Base-by-base conservation (phyloP, 768 basidiomycete genomes). In the Naganishia kalamii region DNA sequence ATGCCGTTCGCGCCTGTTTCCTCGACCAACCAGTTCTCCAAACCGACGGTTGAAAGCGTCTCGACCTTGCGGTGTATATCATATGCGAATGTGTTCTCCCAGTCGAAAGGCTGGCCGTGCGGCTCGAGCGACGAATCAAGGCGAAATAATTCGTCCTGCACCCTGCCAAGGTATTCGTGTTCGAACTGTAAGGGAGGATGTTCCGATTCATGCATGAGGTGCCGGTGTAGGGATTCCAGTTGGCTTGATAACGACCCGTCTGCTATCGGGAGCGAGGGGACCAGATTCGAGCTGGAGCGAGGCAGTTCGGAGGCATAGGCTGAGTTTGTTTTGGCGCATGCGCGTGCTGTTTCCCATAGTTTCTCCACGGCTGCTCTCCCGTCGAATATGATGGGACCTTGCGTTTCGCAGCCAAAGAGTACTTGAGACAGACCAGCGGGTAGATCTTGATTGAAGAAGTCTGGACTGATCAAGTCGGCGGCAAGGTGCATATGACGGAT, bases 381-480 rank as follows among this genome's bases (percentile, higher is more conserved):
- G 3, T 50, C 33, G n/a, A 66, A 66, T 19, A 62, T 23, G 23
- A 62, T 48, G 4, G 60, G 59, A 7, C 33, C 25, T 15, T 60
- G 44, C 7, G 54, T 50, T 4, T 59, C 27, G 21, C 48, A 60
- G 1, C 65, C 65, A 17, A 66, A n/a, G 7, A 66, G 47, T n/a
- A 66, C 33, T n/a, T 49, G 37, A 12, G 25, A 37, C 11, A 66
- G 49, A 17, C 43, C 15, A 8, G 21, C 27, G 1, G 65, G 59
- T 23, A 49, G 13, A 30, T 57, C 17, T 17, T 44, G 30, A n/a
- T 30, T 30, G n/a, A 66, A 66, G 60, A 66, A 66, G 2, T 23
- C 35, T 6, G 59, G 46, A 30, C 59, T 50, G 8, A 66, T 33
- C 4, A 66, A 19, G 59, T 66, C 65, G 15, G 57, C 54, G 17